phyloP scores from a whole-genome alignment of 2,329 filamentous ascomycete genomes.

The Fusarium odoratissimum region DNA sequence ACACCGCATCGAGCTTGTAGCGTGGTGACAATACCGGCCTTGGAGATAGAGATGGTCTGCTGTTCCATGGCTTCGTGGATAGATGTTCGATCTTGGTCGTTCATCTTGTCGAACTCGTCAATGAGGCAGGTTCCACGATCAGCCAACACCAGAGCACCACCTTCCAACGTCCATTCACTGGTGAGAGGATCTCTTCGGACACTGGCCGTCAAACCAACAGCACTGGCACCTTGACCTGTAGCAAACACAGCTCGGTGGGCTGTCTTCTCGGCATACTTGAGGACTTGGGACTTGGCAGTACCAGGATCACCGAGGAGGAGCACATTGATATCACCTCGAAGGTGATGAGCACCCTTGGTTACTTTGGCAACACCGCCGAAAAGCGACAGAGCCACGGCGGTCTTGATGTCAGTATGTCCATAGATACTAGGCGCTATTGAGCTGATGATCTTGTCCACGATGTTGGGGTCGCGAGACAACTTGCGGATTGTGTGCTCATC shows the following conservation, averaged over 20 bases:
- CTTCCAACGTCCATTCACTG: slow-evolving; percentile 96
- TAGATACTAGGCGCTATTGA: slow-evolving; percentile 98
- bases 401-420: slow-evolving; percentile 96
- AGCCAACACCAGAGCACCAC: slow-evolving; percentile 92
- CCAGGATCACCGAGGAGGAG: slow-evolving; percentile 95
- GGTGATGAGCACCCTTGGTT: slow-evolving; percentile 87
- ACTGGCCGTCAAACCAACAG: slow-evolving; percentile 96
- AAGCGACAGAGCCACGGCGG: slow-evolving; percentile 90
- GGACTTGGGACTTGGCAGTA: slow-evolving; percentile 96
- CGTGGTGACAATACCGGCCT: slow-evolving; percentile 97
- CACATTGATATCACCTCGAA: slow-evolving; percentile 98
- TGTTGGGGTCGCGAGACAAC: slow-evolving; percentile 88
- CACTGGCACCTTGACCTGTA: slow-evolving; percentile 95
- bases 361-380: slow-evolving; percentile 95
- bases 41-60: slow-evolving; percentile 98
- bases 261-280: slow-evolving; percentile 98
- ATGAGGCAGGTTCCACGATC: slow-evolving; percentile 96
- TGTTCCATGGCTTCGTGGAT: slow-evolving; percentile 99
- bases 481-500: slow-evolving; percentile 92
- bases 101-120: slow-evolving; percentile 99
- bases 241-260: slow-evolving; percentile 97
- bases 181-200: slow-evolving; percentile 96
- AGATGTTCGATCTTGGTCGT: slow-evolving; percentile 96
- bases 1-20: slow-evolving; percentile 96
- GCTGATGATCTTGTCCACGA: slow-evolving; percentile 90